These are phyloP conservation scores for Crithidia sp. DNA, from an alignment of 208 protist genomes.

Conservation along the genomic window DNA sequence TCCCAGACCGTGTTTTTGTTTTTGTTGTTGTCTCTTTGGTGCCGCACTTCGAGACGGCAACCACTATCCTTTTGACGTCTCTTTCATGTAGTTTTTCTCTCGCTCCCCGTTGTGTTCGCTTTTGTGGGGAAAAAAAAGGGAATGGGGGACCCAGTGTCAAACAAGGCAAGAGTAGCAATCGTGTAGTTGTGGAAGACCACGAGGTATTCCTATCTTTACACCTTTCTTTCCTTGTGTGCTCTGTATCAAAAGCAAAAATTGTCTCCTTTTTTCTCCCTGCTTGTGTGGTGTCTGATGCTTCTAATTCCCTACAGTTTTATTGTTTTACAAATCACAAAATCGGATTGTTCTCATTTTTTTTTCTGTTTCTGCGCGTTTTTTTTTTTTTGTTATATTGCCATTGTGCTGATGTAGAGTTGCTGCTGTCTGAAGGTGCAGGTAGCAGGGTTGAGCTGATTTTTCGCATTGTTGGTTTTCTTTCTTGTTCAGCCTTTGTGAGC, in stretches of 20 bases:
- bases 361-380: background rate
- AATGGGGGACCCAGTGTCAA: too few relatives aligned
- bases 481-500: background rate
- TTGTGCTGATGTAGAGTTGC: background rate
- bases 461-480: background rate
- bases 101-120: background rate
- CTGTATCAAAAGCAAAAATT: too few relatives aligned
- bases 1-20: background rate
- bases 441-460: background rate
- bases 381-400: background rate
- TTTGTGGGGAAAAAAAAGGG: too few relatives aligned
- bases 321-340: too few relatives aligned
- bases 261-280: too few relatives aligned
- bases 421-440: too few relatives aligned
- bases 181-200: too few relatives aligned
- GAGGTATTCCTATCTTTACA: too few relatives aligned
- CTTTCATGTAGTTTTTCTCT: background rate
- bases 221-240: too few relatives aligned
- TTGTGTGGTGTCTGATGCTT: too few relatives aligned
- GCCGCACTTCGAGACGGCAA: background rate
- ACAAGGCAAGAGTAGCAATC: too few relatives aligned
- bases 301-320: too few relatives aligned
- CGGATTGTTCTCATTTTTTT: conserved; percentile 6
- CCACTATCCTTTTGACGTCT: conserved; percentile 4
- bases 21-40: background rate